Conservation (phyloP, 2,329 filamentous ascomycete species). For the Dothiorella sarmentorum region DNA sequence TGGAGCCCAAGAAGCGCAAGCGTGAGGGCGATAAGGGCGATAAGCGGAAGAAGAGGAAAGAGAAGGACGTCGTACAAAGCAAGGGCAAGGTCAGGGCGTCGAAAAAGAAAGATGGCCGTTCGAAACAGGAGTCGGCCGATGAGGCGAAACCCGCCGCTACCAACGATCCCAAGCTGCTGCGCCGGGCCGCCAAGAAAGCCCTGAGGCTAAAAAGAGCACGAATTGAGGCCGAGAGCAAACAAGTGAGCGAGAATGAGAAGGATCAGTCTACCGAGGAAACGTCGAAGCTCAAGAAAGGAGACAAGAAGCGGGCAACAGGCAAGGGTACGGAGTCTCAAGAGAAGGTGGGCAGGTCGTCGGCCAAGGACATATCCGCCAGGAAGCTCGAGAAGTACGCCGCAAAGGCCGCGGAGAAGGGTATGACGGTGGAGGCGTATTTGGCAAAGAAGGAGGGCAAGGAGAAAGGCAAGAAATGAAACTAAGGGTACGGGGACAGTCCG, state of each 20-base stretch:
- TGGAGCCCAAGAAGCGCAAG: conserved; percentile 29
- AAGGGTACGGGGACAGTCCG: not conserved
- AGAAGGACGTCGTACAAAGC: not conserved
- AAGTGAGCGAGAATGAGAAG: conserved; percentile 16
- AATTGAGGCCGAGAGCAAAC: conserved; percentile 16
- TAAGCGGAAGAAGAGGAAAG: conserved; percentile 23
- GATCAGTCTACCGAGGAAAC: not conserved
- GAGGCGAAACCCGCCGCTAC: conserved; percentile 20
- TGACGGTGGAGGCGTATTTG: conserved; percentile 37
- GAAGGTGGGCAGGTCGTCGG: not conserved
- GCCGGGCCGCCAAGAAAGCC: conserved; percentile 20
- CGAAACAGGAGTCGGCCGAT: conserved; percentile 20
- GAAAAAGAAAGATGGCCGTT: conserved; percentile 17
- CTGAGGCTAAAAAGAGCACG: conserved; percentile 11
- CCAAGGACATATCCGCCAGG: conserved; percentile 2
- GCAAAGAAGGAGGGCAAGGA: conserved; percentile 29
- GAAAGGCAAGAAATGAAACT: not conserved
- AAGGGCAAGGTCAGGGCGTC: conserved; percentile 10
- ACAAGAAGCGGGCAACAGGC: conserved; percentile 25
- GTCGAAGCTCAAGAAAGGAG: not conserved
- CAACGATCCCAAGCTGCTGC: conserved; percentile 21
- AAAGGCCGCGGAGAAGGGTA: conserved; percentile 30
- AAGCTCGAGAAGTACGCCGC: conserved; percentile 2
- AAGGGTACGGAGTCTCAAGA: conserved; percentile 19
- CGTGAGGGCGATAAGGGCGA: conserved; percentile 20